A percentile compares a stretch with the other conserved stretches of the same genome.
Evolutionary conservation across 129 eudicot genomes (phyloP).

Genomic region (Oenanthe sinensis): DNA sequence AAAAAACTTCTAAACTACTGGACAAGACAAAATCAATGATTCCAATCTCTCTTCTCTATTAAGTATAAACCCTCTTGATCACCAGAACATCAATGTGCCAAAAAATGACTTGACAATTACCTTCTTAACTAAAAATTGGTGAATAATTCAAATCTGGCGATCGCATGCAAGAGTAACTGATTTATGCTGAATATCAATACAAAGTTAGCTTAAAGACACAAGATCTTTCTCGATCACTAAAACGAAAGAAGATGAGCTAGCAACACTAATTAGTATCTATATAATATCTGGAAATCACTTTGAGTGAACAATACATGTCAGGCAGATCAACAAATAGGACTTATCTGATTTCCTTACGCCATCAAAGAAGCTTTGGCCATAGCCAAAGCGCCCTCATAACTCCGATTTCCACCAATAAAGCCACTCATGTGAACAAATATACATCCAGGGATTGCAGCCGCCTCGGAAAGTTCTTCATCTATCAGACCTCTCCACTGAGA

Average conservation of each 20-base stretch:
- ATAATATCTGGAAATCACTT: background rate
- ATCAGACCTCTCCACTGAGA: conserved; percentile 74
- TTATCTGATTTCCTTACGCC: background rate
- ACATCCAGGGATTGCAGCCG: conserved; percentile 53
- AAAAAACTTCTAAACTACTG: background rate
- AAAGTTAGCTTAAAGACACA: background rate
- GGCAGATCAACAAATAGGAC: background rate
- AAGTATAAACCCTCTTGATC: background rate
- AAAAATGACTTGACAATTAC: background rate
- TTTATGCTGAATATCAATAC: background rate
- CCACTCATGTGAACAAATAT: conserved; percentile 82
- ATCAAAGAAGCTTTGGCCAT: conserved; percentile 25
- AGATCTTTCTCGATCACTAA: background rate
- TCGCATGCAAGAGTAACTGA: background rate
- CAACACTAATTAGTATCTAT: background rate
- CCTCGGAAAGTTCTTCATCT: conserved; percentile 62
- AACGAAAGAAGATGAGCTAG: background rate
- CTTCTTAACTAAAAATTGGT: background rate
- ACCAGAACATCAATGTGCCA: background rate
- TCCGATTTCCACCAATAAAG: conserved; percentile 54
- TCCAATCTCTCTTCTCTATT: background rate
- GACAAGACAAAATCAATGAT: background rate
- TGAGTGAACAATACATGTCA: background rate
- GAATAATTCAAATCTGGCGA: background rate
- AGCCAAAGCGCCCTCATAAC: conserved; percentile 51